A percentile compares a stretch with the other conserved stretches of the same genome.
These are phyloP conservation scores for Crithidia bombi DNA, from an alignment of 208 protist genomes.

Conservation along the genomic window DNA sequence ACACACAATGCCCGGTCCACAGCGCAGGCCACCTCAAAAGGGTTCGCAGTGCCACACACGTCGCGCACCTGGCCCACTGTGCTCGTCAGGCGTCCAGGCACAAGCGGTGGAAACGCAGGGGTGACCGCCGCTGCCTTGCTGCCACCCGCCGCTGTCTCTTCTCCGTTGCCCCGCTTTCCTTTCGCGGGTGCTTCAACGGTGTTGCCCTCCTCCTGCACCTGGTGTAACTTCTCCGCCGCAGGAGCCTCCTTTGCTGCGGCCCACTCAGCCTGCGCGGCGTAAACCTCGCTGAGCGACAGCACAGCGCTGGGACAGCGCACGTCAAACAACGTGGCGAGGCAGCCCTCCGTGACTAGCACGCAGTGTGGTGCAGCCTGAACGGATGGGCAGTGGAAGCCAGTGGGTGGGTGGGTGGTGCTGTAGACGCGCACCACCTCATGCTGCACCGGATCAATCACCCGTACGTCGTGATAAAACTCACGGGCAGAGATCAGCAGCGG, in stretches of 20 bases:
- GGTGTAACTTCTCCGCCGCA: constrained; percentile 5
- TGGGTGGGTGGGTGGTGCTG: constrained; percentile 72
- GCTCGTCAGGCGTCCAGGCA: constrained; percentile 67
- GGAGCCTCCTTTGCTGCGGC: constrained; percentile 12
- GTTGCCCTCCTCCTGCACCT: background rate
- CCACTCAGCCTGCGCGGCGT: constrained; percentile 21
- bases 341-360: constrained; percentile 71
- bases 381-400: constrained; percentile 47
- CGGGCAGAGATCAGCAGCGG: constrained; percentile 48
- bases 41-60: constrained; percentile 57
- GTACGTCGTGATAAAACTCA: constrained; percentile 72
- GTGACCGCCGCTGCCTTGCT: background rate
- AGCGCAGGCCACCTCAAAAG: constrained; percentile 63
- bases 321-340: constrained; percentile 75
- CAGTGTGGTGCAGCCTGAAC: constrained; percentile 27
- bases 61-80: constrained; percentile 47
- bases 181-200: background rate
- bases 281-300: constrained; percentile 33
- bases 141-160: background rate
- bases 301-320: constrained; percentile 64
- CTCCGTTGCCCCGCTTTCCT: background rate
- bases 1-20: constrained; percentile 75
- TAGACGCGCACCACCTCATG: constrained; percentile 54
- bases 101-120: constrained; percentile 30
- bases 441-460: constrained; percentile 52